Evolutionary conservation across 179 eudicot genomes (phyloP), one percentile per base, ranked within the genome.

Genomic region (Nepenthes alata): DNA sequence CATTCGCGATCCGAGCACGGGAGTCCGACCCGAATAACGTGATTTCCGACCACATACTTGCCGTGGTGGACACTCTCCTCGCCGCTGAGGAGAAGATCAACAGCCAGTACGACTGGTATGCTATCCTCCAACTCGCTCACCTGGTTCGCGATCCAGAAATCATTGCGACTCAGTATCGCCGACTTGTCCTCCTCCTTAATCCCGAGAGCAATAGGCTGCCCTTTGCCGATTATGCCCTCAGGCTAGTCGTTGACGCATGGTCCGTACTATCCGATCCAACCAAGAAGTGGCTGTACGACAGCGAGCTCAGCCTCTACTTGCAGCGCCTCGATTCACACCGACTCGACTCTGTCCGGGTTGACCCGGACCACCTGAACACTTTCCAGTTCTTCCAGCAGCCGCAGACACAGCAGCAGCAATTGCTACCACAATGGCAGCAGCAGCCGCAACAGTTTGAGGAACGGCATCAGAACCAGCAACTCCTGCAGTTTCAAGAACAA

Each of bases 1-100:
- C 94, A 37, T 86, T 89, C 62, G 90, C 91, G 66, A 74, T 75
- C 74, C 85, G 95, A 1, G 95, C 95, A 11, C 72, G 78, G 1
- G 91, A 86, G 7, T 70, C 96, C 49, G 91, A 88, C 83, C 96
- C 88, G 12, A 66, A 72, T 8, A 82, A 80, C 68, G 71, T 67
- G 0, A 51, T 74, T 1, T 75, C 95, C 53, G 88, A 87, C 45
- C 91, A 79, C 61, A 82, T 87, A 60, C 67, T 89, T 6, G 87
- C 95, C 34, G 81, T 89, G 1, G 81, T 69, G 36, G 96, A 89
- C 50, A 89, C 96, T 0, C 74, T 89, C 2, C 59, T 89, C 35
- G 87, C 89, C 15, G 83, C 81, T 0, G 95, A 89, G 47, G 74
- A 79, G 59, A 85, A 80, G 64, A 53, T 72, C 2, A 47, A 51